Percentiles rank a stretch among this genome's conserved stretches.
phyloP scores from a whole-genome alignment of 2,329 filamentous ascomycete genomes.

The Bimuria novae-zelandiae region DNA sequence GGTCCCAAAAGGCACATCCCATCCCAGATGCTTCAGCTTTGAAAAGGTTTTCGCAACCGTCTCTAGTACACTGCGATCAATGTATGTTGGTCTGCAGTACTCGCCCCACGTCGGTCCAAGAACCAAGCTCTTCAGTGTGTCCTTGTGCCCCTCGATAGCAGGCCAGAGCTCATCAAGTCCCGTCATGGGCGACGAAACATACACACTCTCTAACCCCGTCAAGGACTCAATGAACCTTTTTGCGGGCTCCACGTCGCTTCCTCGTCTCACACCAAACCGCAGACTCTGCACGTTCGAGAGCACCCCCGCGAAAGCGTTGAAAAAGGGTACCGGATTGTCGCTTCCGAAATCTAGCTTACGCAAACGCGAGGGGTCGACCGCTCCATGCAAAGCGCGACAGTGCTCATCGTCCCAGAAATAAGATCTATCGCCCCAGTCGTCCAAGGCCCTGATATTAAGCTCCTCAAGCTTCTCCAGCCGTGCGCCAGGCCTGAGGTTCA shows the following conservation, averaged over 20 bases:
- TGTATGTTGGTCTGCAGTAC: background rate
- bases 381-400: slow-evolving; percentile 3
- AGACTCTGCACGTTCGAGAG: slow-evolving; percentile 12
- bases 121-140: slow-evolving; percentile 8
- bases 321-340: too few relatives aligned
- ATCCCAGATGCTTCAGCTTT: background rate
- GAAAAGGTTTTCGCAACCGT: background rate
- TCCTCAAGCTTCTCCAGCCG: slow-evolving; percentile 4
- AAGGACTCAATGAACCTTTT: background rate
- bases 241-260: background rate
- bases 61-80: background rate
- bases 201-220: background rate
- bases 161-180: slow-evolving; percentile 9
- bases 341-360: slow-evolving; percentile 14
- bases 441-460: background rate
- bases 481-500: background rate
- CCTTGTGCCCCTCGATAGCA: slow-evolving; percentile 12
- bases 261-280: background rate
- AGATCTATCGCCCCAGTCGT: too few relatives aligned
- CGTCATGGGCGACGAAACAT: background rate
- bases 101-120: background rate
- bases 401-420: slow-evolving; percentile 9
- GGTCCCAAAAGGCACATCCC: background rate
- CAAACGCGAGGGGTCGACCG: slow-evolving; percentile 8
- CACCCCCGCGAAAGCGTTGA: background rate